Conservation (phyloP, 306 rosid species). For the Fagus crenata region DNA sequence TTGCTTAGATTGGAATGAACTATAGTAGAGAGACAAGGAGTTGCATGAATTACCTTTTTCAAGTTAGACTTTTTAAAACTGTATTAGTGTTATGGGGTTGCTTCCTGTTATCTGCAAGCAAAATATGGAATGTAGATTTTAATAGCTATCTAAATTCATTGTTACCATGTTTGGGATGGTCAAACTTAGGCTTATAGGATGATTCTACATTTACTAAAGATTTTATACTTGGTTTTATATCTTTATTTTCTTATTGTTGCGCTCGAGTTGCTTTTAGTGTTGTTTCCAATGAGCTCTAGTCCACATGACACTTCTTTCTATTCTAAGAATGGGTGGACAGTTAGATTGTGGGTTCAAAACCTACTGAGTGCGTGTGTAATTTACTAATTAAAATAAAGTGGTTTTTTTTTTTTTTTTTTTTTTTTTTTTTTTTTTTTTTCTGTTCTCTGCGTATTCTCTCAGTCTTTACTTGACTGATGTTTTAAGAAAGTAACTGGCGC, state of each 20-base stretch:
- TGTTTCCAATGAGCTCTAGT: no score
- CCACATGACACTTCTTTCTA: no score
- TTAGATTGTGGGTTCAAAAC: no score
- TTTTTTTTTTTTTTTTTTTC: no score
- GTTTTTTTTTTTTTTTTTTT: not conserved
- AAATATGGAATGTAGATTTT: not conserved
- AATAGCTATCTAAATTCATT: not conserved
- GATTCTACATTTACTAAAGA: not conserved
- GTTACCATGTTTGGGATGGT: no score
- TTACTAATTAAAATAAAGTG: not conserved
- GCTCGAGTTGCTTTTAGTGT: not conserved
- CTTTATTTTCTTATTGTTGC: not conserved
- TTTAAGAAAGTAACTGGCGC: not conserved
- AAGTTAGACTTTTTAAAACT: not conserved
- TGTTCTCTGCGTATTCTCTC: not conserved
- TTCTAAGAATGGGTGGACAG: no score
- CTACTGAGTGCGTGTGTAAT: no score
- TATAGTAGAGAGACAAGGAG: not conserved
- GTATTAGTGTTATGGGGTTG: not conserved
- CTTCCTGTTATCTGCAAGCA: not conserved
- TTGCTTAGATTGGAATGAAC: not conserved
- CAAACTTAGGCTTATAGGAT: not conserved
- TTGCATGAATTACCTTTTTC: not conserved
- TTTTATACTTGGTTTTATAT: not conserved
- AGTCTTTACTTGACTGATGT: not conserved